Evolutionary conservation across 2,329 filamentous ascomycete species (phyloP).

Genomic region (Botryotinia calthae): DNA sequence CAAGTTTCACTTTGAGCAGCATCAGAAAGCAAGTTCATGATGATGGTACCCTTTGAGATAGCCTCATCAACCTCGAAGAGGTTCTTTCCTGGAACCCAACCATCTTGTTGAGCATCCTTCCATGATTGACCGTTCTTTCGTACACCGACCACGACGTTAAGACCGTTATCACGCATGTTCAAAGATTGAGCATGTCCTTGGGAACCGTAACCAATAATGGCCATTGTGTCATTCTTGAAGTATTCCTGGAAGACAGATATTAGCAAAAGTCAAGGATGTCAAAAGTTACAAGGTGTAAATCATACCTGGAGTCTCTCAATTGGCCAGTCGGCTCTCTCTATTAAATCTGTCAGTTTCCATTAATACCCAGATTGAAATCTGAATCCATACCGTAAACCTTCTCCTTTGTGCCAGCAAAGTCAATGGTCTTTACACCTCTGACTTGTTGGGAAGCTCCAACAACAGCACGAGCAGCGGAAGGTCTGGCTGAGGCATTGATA

Average conservation of each 20-base stretch:
- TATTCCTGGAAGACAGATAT: slow-evolving; percentile 64
- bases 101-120: slow-evolving; percentile 95
- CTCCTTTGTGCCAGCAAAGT: slow-evolving; percentile 93
- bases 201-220: slow-evolving; percentile 96
- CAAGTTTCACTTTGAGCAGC: slow-evolving; percentile 98
- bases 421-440: slow-evolving; percentile 95
- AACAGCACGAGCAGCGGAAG: slow-evolving; percentile 49
- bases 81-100: slow-evolving; percentile 98
- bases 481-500: slow-evolving; percentile 54
- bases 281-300: slow-evolving; percentile 23
- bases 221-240: slow-evolving; percentile 99
- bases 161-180: slow-evolving; percentile 98
- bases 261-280: slow-evolving; percentile 21
- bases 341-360: slow-evolving; percentile 31
- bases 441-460: slow-evolving; percentile 50
- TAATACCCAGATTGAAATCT: not conserved
- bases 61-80: slow-evolving; percentile 98
- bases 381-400: slow-evolving; percentile 75
- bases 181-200: slow-evolving; percentile 99
- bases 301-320: slow-evolving; percentile 94
- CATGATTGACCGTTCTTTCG: slow-evolving; percentile 97
- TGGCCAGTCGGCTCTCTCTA: slow-evolving; percentile 98
- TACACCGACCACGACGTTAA: slow-evolving; percentile 98
- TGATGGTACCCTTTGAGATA: slow-evolving; percentile 85
- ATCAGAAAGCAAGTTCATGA: slow-evolving; percentile 99